phyloP scores from a whole-genome alignment of 2,329 filamentous ascomycete species.

The Grosmannia clavigera region DNA sequence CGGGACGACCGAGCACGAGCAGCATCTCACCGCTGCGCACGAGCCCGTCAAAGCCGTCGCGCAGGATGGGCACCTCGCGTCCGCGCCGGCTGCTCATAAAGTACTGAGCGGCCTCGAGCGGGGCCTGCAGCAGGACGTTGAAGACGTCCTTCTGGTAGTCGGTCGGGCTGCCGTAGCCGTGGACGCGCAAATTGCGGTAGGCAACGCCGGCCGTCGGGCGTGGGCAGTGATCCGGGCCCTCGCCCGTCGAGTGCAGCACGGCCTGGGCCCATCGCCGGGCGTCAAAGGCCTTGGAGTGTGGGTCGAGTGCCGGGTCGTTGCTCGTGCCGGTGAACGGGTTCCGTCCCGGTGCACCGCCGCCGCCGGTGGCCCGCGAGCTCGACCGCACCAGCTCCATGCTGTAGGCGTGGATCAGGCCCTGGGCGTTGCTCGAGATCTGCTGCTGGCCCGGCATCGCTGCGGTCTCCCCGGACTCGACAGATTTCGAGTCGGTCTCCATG shows the following conservation, averaged over 20 bases:
- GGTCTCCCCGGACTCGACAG: not conserved
- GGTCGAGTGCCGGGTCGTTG: conserved; percentile 26
- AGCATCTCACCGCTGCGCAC: conserved; percentile 44
- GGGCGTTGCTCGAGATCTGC: not conserved
- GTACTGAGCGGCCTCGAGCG: conserved; percentile 27
- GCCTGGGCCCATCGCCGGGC: conserved; percentile 32
- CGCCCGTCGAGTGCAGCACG: conserved; percentile 26
- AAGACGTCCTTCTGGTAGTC: conserved; percentile 58
- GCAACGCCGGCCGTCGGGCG: conserved; percentile 42
- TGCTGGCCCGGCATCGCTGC: not conserved
- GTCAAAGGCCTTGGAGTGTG: conserved; percentile 28
- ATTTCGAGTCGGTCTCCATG: not conserved
- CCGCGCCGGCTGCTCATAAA: conserved; percentile 35
- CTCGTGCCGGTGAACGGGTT: conserved; percentile 15
- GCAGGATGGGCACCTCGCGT: conserved; percentile 41
- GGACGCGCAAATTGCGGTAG: conserved; percentile 55
- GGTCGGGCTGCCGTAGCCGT: conserved; percentile 52
- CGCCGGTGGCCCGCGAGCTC: not conserved
- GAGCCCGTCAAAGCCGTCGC: conserved; percentile 37
- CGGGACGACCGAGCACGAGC: conserved; percentile 44
- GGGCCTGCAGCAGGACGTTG: conserved; percentile 44
- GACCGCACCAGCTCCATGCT: conserved; percentile 11
- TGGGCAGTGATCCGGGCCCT: conserved; percentile 15
- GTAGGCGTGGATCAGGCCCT: conserved; percentile 7
- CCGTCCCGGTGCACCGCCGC: not conserved